Conservation (phyloP, 108 stramenopile genomes). For the Fragilariopsis cylindrus region DNA sequence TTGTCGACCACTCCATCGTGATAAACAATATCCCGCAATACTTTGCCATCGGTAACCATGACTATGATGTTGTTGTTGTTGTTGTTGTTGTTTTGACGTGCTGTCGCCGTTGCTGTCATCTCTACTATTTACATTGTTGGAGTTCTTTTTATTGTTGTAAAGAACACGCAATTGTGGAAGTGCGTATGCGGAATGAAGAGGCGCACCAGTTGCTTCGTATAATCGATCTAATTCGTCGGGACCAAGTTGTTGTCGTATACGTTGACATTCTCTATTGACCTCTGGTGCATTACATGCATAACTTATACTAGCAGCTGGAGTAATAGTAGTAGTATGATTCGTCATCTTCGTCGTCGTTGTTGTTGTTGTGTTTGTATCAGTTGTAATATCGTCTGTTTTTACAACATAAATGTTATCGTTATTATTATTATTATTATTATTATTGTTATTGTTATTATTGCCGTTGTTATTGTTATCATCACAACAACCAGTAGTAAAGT, state of each 20-base stretch:
- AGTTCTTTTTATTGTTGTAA: slow-evolving; percentile 29
- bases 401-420: slow-evolving; percentile 2
- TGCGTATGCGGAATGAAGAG: slow-evolving; percentile 77
- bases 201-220: slow-evolving; percentile 74
- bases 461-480: slow-evolving; percentile 44
- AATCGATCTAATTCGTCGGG: slow-evolving; percentile 31
- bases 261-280: slow-evolving; percentile 57
- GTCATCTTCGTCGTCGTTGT: neutral
- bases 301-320: slow-evolving; percentile 37
- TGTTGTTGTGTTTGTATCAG: neutral
- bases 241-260: slow-evolving; percentile 13
- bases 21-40: slow-evolving; percentile 61
- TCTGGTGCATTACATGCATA: slow-evolving; percentile 75
- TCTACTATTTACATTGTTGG: no score
- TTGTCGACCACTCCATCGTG: slow-evolving; percentile 51
- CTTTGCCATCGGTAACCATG: slow-evolving; percentile 59
- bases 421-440: neutral
- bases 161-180: slow-evolving; percentile 68
- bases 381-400: neutral
- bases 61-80: neutral
- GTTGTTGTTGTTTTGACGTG: no score
- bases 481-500: neutral
- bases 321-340: neutral
- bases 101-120: no score
- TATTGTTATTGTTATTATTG: neutral